Conservation (phyloP, 352 stramenopile species). For the Pythium biforme region DNA sequence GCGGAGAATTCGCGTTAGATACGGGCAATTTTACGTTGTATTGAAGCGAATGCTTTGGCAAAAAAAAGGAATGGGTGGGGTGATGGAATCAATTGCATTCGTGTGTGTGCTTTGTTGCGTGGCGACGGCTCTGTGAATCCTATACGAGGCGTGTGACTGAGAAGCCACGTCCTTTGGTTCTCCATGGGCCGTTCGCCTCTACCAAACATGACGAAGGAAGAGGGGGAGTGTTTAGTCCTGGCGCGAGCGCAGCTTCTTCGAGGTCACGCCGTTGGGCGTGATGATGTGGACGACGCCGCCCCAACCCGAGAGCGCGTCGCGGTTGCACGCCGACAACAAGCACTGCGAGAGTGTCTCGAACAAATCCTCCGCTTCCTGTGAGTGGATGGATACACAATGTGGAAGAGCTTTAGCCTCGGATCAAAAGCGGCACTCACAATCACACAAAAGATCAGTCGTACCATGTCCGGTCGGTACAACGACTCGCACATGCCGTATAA, state of each 20-base stretch:
- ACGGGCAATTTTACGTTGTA: no score
- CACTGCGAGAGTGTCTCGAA: conserved; percentile 99
- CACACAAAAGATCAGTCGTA: conserved; percentile 18
- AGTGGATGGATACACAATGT: neutral
- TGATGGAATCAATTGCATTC: no score
- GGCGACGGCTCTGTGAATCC: neutral
- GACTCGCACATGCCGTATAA: conserved; percentile 99
- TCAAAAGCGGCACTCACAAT: neutral
- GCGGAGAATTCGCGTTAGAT: no score
- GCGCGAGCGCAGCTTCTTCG: conserved; percentile 79
- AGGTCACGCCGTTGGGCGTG: conserved; percentile 79
- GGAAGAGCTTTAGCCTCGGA: neutral
- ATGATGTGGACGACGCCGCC: conserved; percentile 99
- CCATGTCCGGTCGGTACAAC: conserved; percentile 96
- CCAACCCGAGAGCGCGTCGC: conserved; percentile 98
- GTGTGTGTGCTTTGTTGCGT: no score
- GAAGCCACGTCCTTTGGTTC: no score
- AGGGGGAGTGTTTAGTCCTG: conserved; percentile 77
- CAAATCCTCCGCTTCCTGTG: conserved; percentile 90
- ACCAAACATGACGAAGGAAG: conserved; percentile 7
- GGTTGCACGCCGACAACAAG: conserved; percentile 97
- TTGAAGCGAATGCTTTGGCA: no score
- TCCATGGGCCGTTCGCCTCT: neutral
- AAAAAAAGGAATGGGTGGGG: no score
- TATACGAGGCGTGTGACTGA: neutral